These are phyloP conservation scores for Theileria sp. DNA, from an alignment of 169 alveolate species.

Conservation along the genomic window DNA sequence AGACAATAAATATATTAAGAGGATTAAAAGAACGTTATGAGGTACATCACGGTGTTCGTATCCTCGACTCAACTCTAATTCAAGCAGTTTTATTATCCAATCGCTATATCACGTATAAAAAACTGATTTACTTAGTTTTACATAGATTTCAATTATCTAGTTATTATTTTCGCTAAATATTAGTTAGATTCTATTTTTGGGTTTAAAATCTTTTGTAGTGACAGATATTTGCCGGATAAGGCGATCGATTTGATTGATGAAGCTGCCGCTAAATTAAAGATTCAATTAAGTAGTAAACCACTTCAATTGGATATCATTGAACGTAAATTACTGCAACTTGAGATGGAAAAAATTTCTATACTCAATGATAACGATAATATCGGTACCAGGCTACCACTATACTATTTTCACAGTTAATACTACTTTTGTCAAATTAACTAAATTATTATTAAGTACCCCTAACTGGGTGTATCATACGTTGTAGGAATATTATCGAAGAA, in stretches of 20 bases:
- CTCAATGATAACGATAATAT: constrained; percentile 31
- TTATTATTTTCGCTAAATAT: background rate
- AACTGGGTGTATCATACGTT: no score
- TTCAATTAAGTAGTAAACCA: constrained; percentile 82
- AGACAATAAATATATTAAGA: constrained; percentile 81
- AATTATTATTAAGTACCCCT: constrained; percentile 1
- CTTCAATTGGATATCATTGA: constrained; percentile 81
- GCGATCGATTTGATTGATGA: constrained; percentile 85
- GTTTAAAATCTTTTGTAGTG: constrained; percentile 30
- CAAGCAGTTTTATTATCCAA: constrained; percentile 84
- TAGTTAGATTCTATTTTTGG: background rate
- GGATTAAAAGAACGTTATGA: constrained; percentile 85
- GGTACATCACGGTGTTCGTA: constrained; percentile 87
- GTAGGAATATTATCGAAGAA: background rate
- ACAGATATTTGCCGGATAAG: constrained; percentile 82
- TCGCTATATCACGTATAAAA: constrained; percentile 65
- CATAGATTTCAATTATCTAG: background rate
- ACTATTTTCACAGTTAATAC: background rate
- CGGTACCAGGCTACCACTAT: background rate
- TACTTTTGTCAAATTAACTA: constrained; percentile 22
- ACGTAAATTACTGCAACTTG: constrained; percentile 78
- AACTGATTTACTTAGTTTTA: background rate
- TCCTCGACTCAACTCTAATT: constrained; percentile 83
- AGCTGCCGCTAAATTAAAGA: constrained; percentile 83
- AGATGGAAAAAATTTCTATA: constrained; percentile 80